Conservation (phyloP, 2,329 filamentous ascomycete genomes). For the Ascocoryne sarcoides region DNA sequence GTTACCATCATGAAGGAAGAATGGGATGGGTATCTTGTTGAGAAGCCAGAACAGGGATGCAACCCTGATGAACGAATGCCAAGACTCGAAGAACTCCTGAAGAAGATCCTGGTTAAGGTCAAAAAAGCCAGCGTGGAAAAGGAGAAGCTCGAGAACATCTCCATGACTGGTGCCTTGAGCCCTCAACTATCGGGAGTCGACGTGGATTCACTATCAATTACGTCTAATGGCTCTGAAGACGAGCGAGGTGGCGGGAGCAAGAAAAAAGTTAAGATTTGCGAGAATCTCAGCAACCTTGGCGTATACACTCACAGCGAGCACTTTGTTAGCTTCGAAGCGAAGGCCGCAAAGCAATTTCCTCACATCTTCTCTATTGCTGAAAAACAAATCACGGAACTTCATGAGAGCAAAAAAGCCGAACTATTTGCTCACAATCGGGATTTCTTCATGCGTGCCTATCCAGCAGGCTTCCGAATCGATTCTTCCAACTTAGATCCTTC, state of each 20-base stretch:
- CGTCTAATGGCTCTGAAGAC: constrained; percentile 22
- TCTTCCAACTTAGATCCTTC: constrained; percentile 84
- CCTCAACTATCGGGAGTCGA: constrained; percentile 14
- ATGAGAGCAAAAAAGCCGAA: constrained; percentile 41
- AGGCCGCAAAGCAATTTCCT: constrained; percentile 47
- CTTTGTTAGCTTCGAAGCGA: constrained; percentile 63
- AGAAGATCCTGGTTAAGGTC: constrained; percentile 79
- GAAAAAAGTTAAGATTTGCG: constrained; percentile 49
- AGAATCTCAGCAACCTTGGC: constrained; percentile 63
- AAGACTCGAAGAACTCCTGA: constrained; percentile 59
- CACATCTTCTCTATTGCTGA: constrained; percentile 63
- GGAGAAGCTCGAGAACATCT: constrained; percentile 11
- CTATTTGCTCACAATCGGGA: constrained; percentile 76
- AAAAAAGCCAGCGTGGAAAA: constrained; percentile 44
- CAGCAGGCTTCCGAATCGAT: constrained; percentile 69
- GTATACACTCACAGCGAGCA: constrained; percentile 83
- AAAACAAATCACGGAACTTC: constrained; percentile 53
- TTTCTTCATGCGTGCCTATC: constrained; percentile 82
- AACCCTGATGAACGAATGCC: constrained; percentile 49
- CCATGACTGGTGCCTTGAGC: constrained; percentile 12
- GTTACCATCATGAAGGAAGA: constrained; percentile 88
- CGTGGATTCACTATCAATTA: constrained; percentile 19
- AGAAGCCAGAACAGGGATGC: constrained; percentile 38
- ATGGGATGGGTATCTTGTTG: constrained; percentile 69
- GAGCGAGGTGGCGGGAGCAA: constrained; percentile 19